A percentile compares a stretch with the other conserved stretches of the same genome.
Evolutionary conservation across 768 basidiomycete species (phyloP).

Genomic region (Guyanaporus albipodus): DNA sequence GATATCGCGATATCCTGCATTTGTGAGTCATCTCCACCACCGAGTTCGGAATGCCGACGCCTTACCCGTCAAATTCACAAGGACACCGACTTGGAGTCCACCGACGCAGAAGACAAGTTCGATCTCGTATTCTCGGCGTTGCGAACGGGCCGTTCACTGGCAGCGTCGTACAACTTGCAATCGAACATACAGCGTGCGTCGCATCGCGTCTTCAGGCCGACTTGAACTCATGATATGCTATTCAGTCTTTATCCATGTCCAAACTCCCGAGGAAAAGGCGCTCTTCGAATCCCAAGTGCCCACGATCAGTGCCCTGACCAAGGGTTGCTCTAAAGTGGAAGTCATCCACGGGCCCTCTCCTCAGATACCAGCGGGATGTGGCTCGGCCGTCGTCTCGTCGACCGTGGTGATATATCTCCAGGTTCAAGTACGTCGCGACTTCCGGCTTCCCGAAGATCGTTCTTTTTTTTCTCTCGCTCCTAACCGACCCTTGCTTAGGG

Average conservation of each 20-base stretch:
- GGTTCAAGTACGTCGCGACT: slow-evolving; percentile 59
- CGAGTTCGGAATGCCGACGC: background rate
- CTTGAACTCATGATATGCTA: background rate
- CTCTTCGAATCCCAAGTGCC: slow-evolving; percentile 70
- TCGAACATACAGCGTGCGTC: slow-evolving; percentile 51
- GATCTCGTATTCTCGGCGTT: slow-evolving; percentile 80
- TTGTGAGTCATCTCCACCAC: slow-evolving; percentile 45
- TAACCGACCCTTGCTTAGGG: slow-evolving; percentile 55
- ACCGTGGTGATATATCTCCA: slow-evolving; percentile 77
- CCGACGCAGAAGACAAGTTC: slow-evolving; percentile 78
- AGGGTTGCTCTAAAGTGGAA: slow-evolving; percentile 76
- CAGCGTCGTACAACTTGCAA: slow-evolving; percentile 87
- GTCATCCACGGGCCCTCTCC: slow-evolving; percentile 54
- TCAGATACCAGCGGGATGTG: slow-evolving; percentile 81
- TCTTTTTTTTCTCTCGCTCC: background rate
- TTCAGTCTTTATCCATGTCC: slow-evolving; percentile 69
- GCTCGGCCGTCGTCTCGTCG: slow-evolving; percentile 72
- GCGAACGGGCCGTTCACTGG: slow-evolving; percentile 43
- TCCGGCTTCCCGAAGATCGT: background rate
- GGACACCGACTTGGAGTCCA: slow-evolving; percentile 59
- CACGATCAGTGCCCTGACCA: slow-evolving; percentile 79
- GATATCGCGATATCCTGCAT: slow-evolving; percentile 78
- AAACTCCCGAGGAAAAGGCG: slow-evolving; percentile 54
- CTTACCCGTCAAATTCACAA: slow-evolving; percentile 24
- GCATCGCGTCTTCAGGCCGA: no score